Evolutionary conservation across 169 alveolate species (phyloP).

Genomic region (Eimeria praecox): DNA sequence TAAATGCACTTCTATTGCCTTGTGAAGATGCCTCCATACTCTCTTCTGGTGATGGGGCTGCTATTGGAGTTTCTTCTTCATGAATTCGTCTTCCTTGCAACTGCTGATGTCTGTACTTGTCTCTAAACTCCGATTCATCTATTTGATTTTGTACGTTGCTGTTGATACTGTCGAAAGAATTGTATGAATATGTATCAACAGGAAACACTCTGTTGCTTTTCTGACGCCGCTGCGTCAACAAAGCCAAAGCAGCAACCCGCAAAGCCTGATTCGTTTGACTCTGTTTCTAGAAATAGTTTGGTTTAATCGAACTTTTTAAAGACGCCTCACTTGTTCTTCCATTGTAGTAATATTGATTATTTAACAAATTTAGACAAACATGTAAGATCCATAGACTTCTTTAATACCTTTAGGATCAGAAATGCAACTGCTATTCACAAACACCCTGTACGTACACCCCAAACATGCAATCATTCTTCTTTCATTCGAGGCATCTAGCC

Average conservation of each 20-base stretch:
- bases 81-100: too few species aligned
- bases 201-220: not conserved
- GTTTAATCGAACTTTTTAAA: not conserved
- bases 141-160: not conserved
- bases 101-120: too few species aligned
- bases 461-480: too few species aligned
- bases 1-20: not conserved
- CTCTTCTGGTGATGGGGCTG: not conserved
- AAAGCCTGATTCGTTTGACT: not conserved
- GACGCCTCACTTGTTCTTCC: not conserved
- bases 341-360: not conserved
- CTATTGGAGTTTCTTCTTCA: too few species aligned
- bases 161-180: not conserved
- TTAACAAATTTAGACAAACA: too few species aligned
- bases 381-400: too few species aligned
- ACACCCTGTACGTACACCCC: too few species aligned
- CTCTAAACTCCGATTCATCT: too few species aligned
- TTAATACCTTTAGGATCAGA: too few species aligned
- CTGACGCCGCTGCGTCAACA: not conserved
- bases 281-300: not conserved
- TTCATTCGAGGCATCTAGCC: too few species aligned
- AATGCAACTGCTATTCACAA: too few species aligned
- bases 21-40: too few species aligned
- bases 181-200: not conserved
- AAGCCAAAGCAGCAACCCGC: slow-evolving; percentile 7